phyloP scores from a whole-genome alignment of 2,329 filamentous ascomycete species.

The Arthrobotrys sphaeroides region DNA sequence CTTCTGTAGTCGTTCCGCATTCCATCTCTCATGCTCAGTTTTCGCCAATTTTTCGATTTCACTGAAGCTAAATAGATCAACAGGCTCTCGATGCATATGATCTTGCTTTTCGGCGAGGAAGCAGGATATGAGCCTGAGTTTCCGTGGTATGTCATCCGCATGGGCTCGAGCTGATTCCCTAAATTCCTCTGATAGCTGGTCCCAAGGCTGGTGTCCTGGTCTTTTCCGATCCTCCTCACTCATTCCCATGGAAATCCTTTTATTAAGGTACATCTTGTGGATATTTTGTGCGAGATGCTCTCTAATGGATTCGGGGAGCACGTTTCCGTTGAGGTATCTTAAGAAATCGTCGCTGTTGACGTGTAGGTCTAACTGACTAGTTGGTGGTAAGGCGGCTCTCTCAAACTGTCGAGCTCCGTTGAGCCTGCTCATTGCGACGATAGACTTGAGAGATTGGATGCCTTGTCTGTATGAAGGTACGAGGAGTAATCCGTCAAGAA shows the following conservation, averaged over 20 bases:
- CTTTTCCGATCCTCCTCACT: constrained; percentile 17
- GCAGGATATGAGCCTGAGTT: constrained; percentile 26
- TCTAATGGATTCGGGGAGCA: constrained; percentile 28
- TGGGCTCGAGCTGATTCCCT: constrained; percentile 37
- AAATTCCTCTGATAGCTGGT: constrained; percentile 27
- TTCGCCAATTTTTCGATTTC: constrained; percentile 22
- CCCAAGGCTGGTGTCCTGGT: constrained; percentile 21
- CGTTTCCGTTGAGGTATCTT: constrained; percentile 25
- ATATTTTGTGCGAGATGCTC: constrained; percentile 31
- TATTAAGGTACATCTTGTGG: constrained; percentile 17
- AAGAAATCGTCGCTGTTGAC: constrained; percentile 13
- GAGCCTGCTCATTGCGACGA: constrained; percentile 42
- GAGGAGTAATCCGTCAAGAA: constrained; percentile 31
- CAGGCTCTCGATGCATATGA: constrained; percentile 25
- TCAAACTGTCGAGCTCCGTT: constrained; percentile 26
- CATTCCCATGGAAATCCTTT: constrained; percentile 41
- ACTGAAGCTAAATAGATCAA: background rate
- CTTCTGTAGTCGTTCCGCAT: constrained; percentile 33
- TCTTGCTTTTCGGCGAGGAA: constrained; percentile 38
- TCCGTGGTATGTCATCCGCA: constrained; percentile 36
- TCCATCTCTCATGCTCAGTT: constrained; percentile 36
- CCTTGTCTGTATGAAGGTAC: constrained; percentile 37
- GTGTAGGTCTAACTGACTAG: constrained; percentile 28
- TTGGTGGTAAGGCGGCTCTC: constrained; percentile 31
- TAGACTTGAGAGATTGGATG: constrained; percentile 31